Percentiles rank a stretch among this genome's conserved stretches.
phyloP scores from a whole-genome alignment of 2,329 filamentous ascomycete species.

The Colletotrichum kahawae region DNA sequence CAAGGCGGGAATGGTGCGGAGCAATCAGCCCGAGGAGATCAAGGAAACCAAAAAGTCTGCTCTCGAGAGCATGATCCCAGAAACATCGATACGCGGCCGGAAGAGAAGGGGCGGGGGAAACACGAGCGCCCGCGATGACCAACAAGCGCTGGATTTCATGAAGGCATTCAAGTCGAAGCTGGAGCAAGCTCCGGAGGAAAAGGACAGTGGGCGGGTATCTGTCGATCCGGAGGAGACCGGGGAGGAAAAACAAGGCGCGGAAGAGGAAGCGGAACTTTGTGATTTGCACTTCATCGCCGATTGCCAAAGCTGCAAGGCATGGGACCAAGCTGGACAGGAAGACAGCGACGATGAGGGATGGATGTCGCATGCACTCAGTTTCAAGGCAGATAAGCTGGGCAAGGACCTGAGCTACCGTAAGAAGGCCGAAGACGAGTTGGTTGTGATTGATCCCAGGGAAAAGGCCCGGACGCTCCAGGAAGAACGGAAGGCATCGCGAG shows the following conservation, averaged over 20 bases:
- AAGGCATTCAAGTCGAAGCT: conserved; percentile 82
- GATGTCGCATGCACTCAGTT: conserved; percentile 86
- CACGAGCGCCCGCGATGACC: conserved; percentile 61
- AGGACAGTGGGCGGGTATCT: conserved; percentile 29
- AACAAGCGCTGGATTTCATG: conserved; percentile 72
- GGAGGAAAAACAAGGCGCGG: conserved; percentile 40
- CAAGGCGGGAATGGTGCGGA: conserved; percentile 82
- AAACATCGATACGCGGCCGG: conserved; percentile 71
- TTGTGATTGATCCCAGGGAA: conserved; percentile 91
- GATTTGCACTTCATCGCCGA: conserved; percentile 96
- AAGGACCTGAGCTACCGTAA: conserved; percentile 91
- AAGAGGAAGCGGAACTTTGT: conserved; percentile 78
- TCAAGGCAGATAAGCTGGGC: conserved; percentile 87
- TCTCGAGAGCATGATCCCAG: conserved; percentile 76
- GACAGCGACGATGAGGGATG: conserved; percentile 73
- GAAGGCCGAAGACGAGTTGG: conserved; percentile 88
- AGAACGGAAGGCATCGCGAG: conserved; percentile 65
- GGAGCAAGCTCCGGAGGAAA: conserved; percentile 54
- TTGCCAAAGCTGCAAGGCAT: conserved; percentile 88
- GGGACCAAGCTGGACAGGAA: conserved; percentile 70
- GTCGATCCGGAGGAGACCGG: conserved; percentile 30
- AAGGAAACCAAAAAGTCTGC: conserved; percentile 69
- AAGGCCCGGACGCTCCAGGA: conserved; percentile 76
- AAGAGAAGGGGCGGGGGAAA: conserved; percentile 68
- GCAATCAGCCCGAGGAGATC: conserved; percentile 52